Conservation (phyloP, 805 yeast species). For the Torulaspora microellipsoides region DNA sequence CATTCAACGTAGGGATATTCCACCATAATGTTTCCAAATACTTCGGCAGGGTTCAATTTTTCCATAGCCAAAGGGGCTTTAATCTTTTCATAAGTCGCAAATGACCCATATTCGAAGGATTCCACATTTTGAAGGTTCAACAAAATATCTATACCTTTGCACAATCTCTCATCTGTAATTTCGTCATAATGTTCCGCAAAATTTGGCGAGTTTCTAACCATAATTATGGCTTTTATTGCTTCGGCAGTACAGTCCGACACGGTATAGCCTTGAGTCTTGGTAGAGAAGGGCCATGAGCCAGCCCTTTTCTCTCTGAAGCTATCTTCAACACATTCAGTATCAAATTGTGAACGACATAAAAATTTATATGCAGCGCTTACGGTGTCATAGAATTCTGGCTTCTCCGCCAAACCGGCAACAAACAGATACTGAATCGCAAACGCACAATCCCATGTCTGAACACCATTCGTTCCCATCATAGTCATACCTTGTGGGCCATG, state of each 20-base stretch:
- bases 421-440: slow-evolving; percentile 82
- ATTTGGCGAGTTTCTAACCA: slow-evolving; percentile 69
- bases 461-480: slow-evolving; percentile 96
- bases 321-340: slow-evolving; percentile 68
- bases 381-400: slow-evolving; percentile 58
- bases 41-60: slow-evolving; percentile 89
- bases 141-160: slow-evolving; percentile 71
- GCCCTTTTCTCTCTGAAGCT: slow-evolving; percentile 75
- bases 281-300: slow-evolving; percentile 97
- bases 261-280: slow-evolving; percentile 92
- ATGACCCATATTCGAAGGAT: slow-evolving; percentile 79
- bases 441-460: slow-evolving; percentile 95
- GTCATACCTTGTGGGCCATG: slow-evolving; percentile 89
- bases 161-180: slow-evolving; percentile 50
- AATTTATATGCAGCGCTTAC: slow-evolving; percentile 66
- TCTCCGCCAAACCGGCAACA: slow-evolving; percentile 70
- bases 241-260: slow-evolving; percentile 98
- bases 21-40: slow-evolving; percentile 96
- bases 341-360: slow-evolving; percentile 78
- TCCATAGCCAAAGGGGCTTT: slow-evolving; percentile 78
- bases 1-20: slow-evolving; percentile 98
- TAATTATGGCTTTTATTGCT: slow-evolving; percentile 84
- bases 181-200: slow-evolving; percentile 47
- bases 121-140: slow-evolving; percentile 75
- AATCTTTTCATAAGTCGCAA: slow-evolving; percentile 84